Evolutionary conservation across 2,329 filamentous ascomycete genomes (phyloP), one percentile per base, ranked within the genome.

Genomic region (Boeremia lycopersici): DNA sequence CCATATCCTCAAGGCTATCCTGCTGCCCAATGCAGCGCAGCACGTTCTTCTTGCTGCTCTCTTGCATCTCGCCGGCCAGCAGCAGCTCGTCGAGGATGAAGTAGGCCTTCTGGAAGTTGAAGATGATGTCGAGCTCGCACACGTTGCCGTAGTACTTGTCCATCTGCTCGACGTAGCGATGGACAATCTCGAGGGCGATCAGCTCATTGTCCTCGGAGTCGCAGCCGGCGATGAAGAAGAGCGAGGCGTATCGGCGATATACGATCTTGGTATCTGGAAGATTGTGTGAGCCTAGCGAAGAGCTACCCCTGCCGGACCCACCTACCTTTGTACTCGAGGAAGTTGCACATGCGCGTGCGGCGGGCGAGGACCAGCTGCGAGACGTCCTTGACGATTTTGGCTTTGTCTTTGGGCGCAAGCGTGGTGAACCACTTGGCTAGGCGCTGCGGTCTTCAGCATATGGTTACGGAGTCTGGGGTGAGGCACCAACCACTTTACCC

Each of bases 141-240:
- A 99, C 95, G 77, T 99, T 99, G 77, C 95, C 95, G 77, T 98
- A 99, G 82, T 99, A 99, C 78, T 99, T 99, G 84, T 99, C 95
- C 95, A 99, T 99, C 80, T 99, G 95, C 78, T 99, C 95, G 73
- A 99, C 95, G 76, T 99, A 99, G 78, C 95, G 91, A 78, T 99
- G 95, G 70, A 99, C 96, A 74, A 99, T 92, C 78, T 99, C 95
- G 74, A 99, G 91, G 23, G 91, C 96, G 76, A 98, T 97, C 73
- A 99, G 82, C 76, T 99, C 95, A 78, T 99, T 99, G 78, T 99
- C 95, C 61, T 91, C 92, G n/a, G 93, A 93, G 48, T 92, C 89
- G 80, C 92, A 96, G 69, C 95, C 95, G 71, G 93, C 93, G 76
- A 99, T 99, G 84, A 99, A 99, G 84, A 98, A 99, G 59, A 99